Base-by-base conservation (phyloP, 2,329 filamentous ascomycete genomes). In the Beauveria sp. region DNA sequence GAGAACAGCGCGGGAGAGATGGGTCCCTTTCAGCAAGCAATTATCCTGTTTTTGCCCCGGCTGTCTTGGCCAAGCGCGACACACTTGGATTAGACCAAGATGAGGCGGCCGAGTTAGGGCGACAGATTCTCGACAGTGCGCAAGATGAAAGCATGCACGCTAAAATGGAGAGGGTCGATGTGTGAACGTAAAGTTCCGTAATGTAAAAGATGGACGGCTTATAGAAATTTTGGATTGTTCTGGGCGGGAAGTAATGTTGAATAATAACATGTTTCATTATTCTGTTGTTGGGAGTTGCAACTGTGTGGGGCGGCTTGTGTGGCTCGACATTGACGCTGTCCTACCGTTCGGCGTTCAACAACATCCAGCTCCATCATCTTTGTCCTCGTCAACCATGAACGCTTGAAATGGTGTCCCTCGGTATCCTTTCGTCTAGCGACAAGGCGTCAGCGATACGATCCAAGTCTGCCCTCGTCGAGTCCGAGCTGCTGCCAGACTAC, bases 391-490 rank as follows among this genome's bases (percentile, higher is more conserved):
- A 69, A 72, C 66, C 66, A 75, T 74, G 72, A 73, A 63, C 71
- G 71, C 71, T 66, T 72, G 76, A 71, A 69, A 82, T 82, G 79
- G 78, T 78, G 61, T 75, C 82, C 66, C 75, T 77, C 64, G 77
- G 74, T 65, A 75, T 82, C 68, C 78, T 82, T 67, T 70, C 75
- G 63, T 73, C 77, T 65, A 71, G 69, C 70, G 76, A 77, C 64
- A 72, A 71, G 65, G 69, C 72, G 49, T 70, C 72, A 30, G 68
- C 71, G 22, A 69, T 66, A 62, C 70, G 71, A 45, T 66, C 69
- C 61, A 71, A 70, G 67, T 64, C 69, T 34, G 65, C 66, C 67
- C 69, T 67, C 58, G 55, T 66, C 40, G 70, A 70, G 61, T 66
- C 68, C 38, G 66, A 69, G 12, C 51, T 65, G 26, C 60, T 65